Evolutionary conservation across 495 filamentous ascomycete species (phyloP).

Genomic region (Penicillium lividum): DNA sequence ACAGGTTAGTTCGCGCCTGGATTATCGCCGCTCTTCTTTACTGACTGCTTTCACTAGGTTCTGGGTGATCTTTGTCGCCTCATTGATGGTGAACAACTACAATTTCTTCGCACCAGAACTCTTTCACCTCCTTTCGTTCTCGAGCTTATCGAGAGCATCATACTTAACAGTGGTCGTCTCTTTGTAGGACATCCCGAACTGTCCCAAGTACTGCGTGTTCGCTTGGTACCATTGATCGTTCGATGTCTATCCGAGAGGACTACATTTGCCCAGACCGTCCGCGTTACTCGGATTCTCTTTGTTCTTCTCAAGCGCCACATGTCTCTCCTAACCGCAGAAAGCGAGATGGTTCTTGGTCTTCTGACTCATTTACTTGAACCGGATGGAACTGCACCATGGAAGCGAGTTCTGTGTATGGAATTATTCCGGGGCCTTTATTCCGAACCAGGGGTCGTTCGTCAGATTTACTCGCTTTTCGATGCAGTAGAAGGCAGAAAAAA

Average conservation of each 20-base stretch:
- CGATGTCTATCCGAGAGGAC: conserved; percentile 74
- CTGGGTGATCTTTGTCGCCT: conserved; percentile 89
- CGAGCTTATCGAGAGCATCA: conserved; percentile 85
- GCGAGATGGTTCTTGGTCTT: conserved; percentile 80
- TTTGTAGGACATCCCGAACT: conserved; percentile 80
- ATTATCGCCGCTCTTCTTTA: not conserved
- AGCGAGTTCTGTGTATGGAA: conserved; percentile 86
- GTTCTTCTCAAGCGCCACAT: conserved; percentile 76
- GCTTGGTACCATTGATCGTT: conserved; percentile 80
- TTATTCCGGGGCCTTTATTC: conserved; percentile 81
- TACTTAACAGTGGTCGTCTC: conserved; percentile 79
- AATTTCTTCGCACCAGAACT: conserved; percentile 73
- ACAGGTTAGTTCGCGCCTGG: conserved; percentile 45
- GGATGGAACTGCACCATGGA: conserved; percentile 77
- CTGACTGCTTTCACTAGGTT: conserved; percentile 49
- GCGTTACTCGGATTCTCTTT: conserved; percentile 78
- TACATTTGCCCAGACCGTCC: conserved; percentile 79
- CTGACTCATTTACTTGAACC: conserved; percentile 87
- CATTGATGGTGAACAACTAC: conserved; percentile 77
- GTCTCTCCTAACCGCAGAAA: conserved; percentile 71
- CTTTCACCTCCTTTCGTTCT: conserved; percentile 81
- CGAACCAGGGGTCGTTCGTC: conserved; percentile 72
- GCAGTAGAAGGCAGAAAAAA: conserved; percentile 68
- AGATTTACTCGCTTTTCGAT: conserved; percentile 81
- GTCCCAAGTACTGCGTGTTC: conserved; percentile 71